Evolutionary conservation across 2,329 filamentous ascomycete genomes (phyloP).

Genomic region (Ascochyta rabiei): DNA sequence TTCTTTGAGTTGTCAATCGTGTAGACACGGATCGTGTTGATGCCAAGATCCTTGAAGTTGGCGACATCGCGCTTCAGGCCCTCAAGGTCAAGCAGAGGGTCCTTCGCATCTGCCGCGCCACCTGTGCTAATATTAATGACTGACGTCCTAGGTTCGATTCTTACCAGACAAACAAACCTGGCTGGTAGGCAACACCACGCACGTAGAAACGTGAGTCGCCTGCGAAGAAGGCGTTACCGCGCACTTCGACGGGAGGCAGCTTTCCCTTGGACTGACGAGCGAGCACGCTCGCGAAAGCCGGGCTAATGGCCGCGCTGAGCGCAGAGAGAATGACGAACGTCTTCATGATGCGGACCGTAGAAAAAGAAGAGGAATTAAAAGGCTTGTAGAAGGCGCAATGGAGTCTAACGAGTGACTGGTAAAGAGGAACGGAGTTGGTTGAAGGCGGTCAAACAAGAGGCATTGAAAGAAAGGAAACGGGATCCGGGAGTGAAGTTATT

Average conservation of each 20-base stretch:
- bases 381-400: slow-evolving; percentile 28
- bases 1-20: slow-evolving; percentile 83
- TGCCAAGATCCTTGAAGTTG: slow-evolving; percentile 81
- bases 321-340: slow-evolving; percentile 34
- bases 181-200: slow-evolving; percentile 69
- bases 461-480: slow-evolving; percentile 29
- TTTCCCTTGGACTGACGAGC: slow-evolving; percentile 44
- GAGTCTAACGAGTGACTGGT: slow-evolving; percentile 47
- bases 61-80: slow-evolving; percentile 78
- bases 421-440: slow-evolving; percentile 30
- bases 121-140: slow-evolving; percentile 33
- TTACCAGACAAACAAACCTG: slow-evolving; percentile 51
- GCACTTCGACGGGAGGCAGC: slow-evolving; percentile 61
- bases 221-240: slow-evolving; percentile 69
- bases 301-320: slow-evolving; percentile 34
- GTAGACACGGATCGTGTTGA: slow-evolving; percentile 93
- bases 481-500: slow-evolving; percentile 35
- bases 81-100: slow-evolving; percentile 74
- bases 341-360: slow-evolving; percentile 36
- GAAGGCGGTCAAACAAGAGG: slow-evolving; percentile 35
- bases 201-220: slow-evolving; percentile 65
- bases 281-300: slow-evolving; percentile 32
- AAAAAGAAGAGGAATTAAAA: slow-evolving; percentile 36
- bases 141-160: slow-evolving; percentile 48
- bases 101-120: slow-evolving; percentile 55